Evolutionary conservation across 805 yeast genomes (phyloP), one percentile per base, ranked within the genome.

Genomic region (Ogataea chonburiensis): DNA sequence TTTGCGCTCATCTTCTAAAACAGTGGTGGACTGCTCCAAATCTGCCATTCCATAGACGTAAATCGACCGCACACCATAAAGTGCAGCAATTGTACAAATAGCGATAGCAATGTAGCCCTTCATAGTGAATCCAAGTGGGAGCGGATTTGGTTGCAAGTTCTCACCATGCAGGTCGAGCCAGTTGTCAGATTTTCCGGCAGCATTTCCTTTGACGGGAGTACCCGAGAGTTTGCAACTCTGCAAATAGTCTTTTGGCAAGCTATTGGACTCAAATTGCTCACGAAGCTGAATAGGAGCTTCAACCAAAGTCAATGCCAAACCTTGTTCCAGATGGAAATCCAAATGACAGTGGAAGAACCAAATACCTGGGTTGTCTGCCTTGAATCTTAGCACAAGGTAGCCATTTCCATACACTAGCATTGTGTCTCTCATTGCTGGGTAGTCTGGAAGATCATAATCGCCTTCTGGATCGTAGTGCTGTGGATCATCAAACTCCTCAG

Each of bases 281-380:
- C 73, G 71, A 21, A 82, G 55, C 22, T 66, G 64, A 34, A 66
- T 51, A 14, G 93, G 91, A 19, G 83, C 85, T 59, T 84, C 94
- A 26, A 84, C 67, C 23, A 84, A 72, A 2, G 77, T 75, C 34
- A 82, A 67, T 6, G 89, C 89, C 37, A 84, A 68, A 18, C 94
- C 94, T 64, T 84, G 93, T 49, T 78, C 81, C 58, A 84, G 72
- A 62, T 84, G 94, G 82, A 88, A 84, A 53, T 84, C 91, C 37
- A 84, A 75, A 55, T 86, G 95, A 62, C 97, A 88, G 58, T 88
- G 97, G 79, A 88, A 84, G 43, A 83, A 76, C 96, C 96, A 89
- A 17, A 87, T 80, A 39, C 97, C 97, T 3, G 96, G 96, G 53
- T 89, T 88, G 52, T 83, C 77, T 9, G 96, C 87, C 50, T 66